Evolutionary conservation across 108 stramenopile species (phyloP).

Genomic region (Skeletonema grethae): DNA sequence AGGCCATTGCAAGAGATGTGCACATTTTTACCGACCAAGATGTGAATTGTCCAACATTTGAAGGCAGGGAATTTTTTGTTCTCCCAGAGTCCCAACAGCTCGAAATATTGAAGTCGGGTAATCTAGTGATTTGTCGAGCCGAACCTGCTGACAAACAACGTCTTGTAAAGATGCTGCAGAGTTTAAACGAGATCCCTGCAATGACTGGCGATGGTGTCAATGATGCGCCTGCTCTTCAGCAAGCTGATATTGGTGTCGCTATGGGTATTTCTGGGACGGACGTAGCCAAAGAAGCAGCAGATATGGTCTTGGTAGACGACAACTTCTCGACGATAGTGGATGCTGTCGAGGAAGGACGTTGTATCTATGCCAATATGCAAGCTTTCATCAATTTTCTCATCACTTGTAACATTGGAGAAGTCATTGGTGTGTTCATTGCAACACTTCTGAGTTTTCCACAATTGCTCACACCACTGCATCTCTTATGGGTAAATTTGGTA

Average conservation of each 20-base stretch:
- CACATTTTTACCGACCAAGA: conserved; percentile 57
- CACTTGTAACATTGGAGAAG: conserved; percentile 97
- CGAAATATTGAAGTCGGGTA: conserved; percentile 63
- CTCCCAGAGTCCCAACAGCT: conserved; percentile 66
- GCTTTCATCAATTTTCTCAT: conserved; percentile 98
- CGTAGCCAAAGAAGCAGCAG: conserved; percentile 68
- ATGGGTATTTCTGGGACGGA: conserved; percentile 93
- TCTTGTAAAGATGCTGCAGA: conserved; percentile 94
- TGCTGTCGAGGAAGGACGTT: conserved; percentile 95
- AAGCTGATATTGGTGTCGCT: conserved; percentile 94
- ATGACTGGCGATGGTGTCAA: conserved; percentile 99
- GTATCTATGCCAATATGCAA: conserved; percentile 98
- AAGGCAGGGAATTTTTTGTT: conserved; percentile 83
- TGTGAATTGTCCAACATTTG: conserved; percentile 47
- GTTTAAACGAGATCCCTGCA: conserved; percentile 89
- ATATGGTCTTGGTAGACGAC: conserved; percentile 93
- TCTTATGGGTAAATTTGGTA: conserved; percentile 97
- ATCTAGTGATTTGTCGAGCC: conserved; percentile 97
- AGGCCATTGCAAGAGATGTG: conserved; percentile 87
- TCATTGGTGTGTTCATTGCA: conserved; percentile 91
- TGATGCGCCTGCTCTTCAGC: conserved; percentile 98
- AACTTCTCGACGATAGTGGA: conserved; percentile 96
- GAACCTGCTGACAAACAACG: conserved; percentile 97
- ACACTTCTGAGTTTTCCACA: conserved; percentile 93
- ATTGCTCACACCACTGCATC: conserved; percentile 93